A percentile compares a stretch with the other conserved stretches of the same genome.
phyloP scores from a whole-genome alignment of 805 yeast species.

The Lachancea kluyveri region DNA sequence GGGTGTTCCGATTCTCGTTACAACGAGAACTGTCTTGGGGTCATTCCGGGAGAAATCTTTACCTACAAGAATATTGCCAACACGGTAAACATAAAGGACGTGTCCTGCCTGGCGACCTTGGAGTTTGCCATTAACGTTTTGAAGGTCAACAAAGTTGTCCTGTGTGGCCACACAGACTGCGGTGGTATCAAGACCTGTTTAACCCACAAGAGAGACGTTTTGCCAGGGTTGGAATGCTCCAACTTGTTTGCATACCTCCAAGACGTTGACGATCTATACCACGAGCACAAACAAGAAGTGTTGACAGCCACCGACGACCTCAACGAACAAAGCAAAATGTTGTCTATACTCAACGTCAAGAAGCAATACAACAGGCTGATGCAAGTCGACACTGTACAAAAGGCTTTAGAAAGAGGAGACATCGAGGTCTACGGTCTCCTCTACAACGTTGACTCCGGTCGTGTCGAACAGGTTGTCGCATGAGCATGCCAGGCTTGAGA shows the following conservation, averaged over 20 bases:
- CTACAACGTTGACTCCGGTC: slow-evolving; percentile 78
- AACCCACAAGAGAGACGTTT: slow-evolving; percentile 37
- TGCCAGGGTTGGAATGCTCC: slow-evolving; percentile 49
- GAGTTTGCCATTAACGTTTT: slow-evolving; percentile 85
- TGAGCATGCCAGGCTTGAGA: too few species aligned
- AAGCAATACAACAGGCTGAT: slow-evolving; percentile 64
- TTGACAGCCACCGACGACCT: slow-evolving; percentile 42
- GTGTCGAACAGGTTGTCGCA: slow-evolving; percentile 42
- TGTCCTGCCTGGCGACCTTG: slow-evolving; percentile 67
- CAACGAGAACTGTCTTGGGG: slow-evolving; percentile 67
- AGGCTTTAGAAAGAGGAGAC: slow-evolving; percentile 54
- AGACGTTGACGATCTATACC: slow-evolving; percentile 62
- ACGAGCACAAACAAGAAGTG: slow-evolving; percentile 47
- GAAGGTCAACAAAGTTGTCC: slow-evolving; percentile 71
- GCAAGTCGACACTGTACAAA: slow-evolving; percentile 49
- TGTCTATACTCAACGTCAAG: slow-evolving; percentile 71
- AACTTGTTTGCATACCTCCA: slow-evolving; percentile 42
- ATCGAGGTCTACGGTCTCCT: slow-evolving; percentile 78
- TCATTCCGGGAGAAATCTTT: slow-evolving; percentile 89
- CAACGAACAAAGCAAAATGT: slow-evolving; percentile 47
- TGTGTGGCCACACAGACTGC: slow-evolving; percentile 94
- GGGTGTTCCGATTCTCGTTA: slow-evolving; percentile 93
- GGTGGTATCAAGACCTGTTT: slow-evolving; percentile 87
- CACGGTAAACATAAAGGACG: slow-evolving; percentile 58
- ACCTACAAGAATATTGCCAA: slow-evolving; percentile 87